Percentiles rank a stretch among this genome's conserved stretches.
phyloP scores from a whole-genome alignment of 768 basidiomycete species.

The Lentinula boryana region DNA sequence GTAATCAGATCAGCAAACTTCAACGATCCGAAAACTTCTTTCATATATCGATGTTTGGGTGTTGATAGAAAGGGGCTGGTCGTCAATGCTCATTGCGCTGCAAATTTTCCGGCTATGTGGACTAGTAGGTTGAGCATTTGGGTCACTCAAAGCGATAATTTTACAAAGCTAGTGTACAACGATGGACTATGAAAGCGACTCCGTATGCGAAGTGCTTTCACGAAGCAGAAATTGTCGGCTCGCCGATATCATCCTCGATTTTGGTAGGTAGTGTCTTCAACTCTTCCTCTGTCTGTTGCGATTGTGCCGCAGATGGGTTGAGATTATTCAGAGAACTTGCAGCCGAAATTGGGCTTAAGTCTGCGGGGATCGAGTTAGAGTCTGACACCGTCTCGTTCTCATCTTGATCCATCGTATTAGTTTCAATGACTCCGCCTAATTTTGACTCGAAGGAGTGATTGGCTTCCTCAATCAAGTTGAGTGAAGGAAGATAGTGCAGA shows the following conservation, averaged over 20 bases:
- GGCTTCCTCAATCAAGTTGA: neutral
- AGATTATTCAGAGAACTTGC: neutral
- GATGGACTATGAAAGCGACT: neutral
- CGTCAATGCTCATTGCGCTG: too few species aligned
- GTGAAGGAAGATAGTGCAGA: neutral
- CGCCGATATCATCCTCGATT: neutral
- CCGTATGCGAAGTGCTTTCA: neutral
- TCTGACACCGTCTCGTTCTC: neutral
- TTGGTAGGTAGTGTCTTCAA: neutral
- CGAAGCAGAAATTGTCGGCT: neutral
- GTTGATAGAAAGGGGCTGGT: too few species aligned
- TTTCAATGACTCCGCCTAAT: neutral
- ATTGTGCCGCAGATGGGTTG: neutral
- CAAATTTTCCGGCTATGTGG: too few species aligned
- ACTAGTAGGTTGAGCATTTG: too few species aligned
- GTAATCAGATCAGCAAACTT: too few species aligned
- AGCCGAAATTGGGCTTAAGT: neutral
- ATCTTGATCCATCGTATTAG: neutral
- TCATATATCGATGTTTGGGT: too few species aligned
- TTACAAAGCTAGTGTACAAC: neutral
- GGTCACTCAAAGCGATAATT: too few species aligned
- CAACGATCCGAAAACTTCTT: too few species aligned
- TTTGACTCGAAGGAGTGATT: neutral
- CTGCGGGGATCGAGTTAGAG: neutral
- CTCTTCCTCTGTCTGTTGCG: neutral